Conservation (phyloP, 106 monocot species). For the Allium fistulosum region DNA sequence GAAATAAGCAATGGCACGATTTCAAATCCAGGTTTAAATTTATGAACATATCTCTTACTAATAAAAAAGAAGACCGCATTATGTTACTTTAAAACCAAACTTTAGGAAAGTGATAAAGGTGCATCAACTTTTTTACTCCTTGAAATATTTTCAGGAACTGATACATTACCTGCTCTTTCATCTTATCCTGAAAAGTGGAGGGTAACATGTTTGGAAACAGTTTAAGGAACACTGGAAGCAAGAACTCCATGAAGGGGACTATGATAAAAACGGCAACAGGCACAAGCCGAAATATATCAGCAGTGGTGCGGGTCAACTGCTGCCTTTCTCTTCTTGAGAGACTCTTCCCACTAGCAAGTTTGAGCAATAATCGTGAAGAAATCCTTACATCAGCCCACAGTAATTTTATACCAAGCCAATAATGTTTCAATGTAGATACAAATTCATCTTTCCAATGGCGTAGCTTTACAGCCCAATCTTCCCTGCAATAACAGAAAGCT, state of each 20-base stretch:
- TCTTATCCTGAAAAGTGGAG: conserved; percentile 97
- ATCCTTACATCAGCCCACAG: conserved; percentile 86
- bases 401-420: conserved; percentile 86
- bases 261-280: conserved; percentile 94
- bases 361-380: conserved; percentile 76
- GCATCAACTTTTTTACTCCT: too few species aligned
- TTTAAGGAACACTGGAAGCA: conserved; percentile 84
- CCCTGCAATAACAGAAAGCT: conserved; percentile 16
- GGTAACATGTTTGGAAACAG: conserved; percentile 97
- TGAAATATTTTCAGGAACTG: too few species aligned
- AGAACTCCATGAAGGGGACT: conserved; percentile 97
- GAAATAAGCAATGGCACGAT: too few species aligned
- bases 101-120: too few species aligned
- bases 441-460: conserved; percentile 81
- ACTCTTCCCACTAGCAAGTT: conserved; percentile 78
- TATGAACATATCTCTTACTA: too few species aligned
- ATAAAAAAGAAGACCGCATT: too few species aligned
- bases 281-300: conserved; percentile 93
- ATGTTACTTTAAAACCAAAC: too few species aligned
- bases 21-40: too few species aligned
- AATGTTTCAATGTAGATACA: conserved; percentile 73
- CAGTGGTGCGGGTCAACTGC: conserved; percentile 90
- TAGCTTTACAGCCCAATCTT: conserved; percentile 54
- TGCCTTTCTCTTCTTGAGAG: conserved; percentile 90
- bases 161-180: conserved; percentile 85